Conservation (phyloP, 176 grass and related monocot species). For the Musa acuminata region DNA sequence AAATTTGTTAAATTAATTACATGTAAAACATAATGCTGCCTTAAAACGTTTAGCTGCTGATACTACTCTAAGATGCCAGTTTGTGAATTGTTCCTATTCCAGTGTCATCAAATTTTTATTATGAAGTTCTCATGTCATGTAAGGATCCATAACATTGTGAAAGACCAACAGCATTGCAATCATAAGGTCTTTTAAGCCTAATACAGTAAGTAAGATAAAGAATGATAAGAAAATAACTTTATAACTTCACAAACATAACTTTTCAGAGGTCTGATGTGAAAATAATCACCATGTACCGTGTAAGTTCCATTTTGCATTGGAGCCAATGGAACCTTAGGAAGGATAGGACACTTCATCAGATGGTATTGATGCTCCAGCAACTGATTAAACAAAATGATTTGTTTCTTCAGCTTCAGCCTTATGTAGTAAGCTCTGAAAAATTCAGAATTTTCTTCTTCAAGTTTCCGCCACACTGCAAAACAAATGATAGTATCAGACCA, state of each 20-base stretch:
- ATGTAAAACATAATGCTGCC: not conserved
- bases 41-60: not conserved
- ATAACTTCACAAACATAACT: not conserved
- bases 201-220: not conserved
- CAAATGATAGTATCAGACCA: conserved; percentile 11
- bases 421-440: conserved; percentile 96
- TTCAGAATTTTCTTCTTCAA: conserved; percentile 94
- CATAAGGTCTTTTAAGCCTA: not conserved
- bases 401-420: conserved; percentile 90
- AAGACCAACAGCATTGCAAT: not conserved
- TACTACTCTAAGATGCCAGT: not conserved
- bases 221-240: not conserved
- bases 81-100: not conserved
- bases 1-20: too few relatives aligned
- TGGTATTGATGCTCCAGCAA: conserved; percentile 86
- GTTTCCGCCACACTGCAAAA: conserved; percentile 94
- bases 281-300: conserved; percentile 61
- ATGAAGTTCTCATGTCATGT: not conserved
- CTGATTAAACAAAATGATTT: conserved; percentile 93
- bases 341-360: conserved; percentile 68
- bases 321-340: conserved; percentile 53
- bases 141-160: not conserved
- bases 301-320: conserved; percentile 89
- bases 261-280: not conserved
- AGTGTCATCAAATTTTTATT: not conserved